Conservation (phyloP, 1,139 yeast species). For the Yamadazyma dendronema region DNA sequence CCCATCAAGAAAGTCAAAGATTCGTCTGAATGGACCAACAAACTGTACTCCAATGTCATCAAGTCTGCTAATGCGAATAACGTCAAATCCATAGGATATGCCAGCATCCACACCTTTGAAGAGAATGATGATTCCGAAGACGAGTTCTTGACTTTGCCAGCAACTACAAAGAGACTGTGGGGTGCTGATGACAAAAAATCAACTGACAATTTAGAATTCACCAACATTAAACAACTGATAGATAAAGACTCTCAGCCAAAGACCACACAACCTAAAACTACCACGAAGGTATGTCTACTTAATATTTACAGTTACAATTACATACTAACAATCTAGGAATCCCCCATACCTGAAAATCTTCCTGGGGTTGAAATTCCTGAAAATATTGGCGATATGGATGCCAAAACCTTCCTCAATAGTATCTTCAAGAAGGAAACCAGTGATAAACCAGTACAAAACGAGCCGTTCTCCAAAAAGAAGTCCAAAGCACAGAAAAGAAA, state of each 20-base stretch:
- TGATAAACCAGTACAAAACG: not conserved
- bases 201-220: conserved; percentile 4
- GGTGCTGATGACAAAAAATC: conserved; percentile 15
- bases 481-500: not conserved
- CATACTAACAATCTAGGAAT: not conserved
- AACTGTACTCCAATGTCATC: conserved; percentile 25
- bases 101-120: conserved; percentile 33
- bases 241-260: too few species aligned
- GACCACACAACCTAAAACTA: not conserved
- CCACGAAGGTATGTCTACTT: not conserved
- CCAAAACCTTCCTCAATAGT: not conserved
- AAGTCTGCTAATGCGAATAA: conserved; percentile 12
- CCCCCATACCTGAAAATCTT: not conserved
- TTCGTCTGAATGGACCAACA: conserved; percentile 61
- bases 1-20: conserved; percentile 45
- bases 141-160: conserved; percentile 4
- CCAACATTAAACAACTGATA: conserved; percentile 1
- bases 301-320: too few species aligned
- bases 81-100: conserved; percentile 48
- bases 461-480: not conserved
- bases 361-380: not conserved
- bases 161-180: conserved; percentile 25
- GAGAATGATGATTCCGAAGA: conserved; percentile 16
- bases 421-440: not conserved
- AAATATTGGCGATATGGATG: not conserved